phyloP scores from a whole-genome alignment of 2,329 filamentous ascomycete genomes.

The Xylaria sp. region DNA sequence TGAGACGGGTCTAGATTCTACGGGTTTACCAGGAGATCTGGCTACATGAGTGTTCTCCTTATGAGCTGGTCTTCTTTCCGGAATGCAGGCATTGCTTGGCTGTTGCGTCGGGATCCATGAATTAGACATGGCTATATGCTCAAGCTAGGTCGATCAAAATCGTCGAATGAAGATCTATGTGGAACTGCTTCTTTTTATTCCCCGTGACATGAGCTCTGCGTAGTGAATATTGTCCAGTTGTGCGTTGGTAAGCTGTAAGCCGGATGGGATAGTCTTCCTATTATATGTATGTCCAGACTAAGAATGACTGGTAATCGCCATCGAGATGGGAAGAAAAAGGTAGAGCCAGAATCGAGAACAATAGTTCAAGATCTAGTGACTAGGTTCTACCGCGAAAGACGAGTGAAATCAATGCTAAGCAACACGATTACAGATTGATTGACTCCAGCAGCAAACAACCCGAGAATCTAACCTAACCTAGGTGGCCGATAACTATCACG shows the following conservation, averaged over 20 bases:
- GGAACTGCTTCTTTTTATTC: neutral
- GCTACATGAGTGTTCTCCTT: neutral
- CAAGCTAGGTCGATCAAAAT: neutral
- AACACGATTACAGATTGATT: neutral
- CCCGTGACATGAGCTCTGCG: neutral
- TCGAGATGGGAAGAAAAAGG: neutral
- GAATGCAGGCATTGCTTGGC: neutral
- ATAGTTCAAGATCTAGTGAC: neutral
- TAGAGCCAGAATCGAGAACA: neutral
- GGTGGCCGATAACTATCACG: constrained; percentile 6
- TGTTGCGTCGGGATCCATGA: neutral
- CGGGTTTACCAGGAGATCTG: neutral
- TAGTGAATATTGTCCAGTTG: neutral
- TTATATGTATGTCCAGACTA: neutral
- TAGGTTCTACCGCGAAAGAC: neutral
- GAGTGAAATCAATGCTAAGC: constrained; percentile 10
- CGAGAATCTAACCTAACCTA: constrained; percentile 6
- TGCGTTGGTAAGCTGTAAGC: neutral
- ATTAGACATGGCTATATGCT: neutral
- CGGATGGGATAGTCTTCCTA: neutral
- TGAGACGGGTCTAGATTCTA: neutral
- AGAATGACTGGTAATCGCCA: no score
- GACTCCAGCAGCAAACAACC: neutral
- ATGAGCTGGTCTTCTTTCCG: neutral
- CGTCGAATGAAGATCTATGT: neutral